Conservation (phyloP, 805 yeast genomes). For the Barnettozyma vustinii region DNA sequence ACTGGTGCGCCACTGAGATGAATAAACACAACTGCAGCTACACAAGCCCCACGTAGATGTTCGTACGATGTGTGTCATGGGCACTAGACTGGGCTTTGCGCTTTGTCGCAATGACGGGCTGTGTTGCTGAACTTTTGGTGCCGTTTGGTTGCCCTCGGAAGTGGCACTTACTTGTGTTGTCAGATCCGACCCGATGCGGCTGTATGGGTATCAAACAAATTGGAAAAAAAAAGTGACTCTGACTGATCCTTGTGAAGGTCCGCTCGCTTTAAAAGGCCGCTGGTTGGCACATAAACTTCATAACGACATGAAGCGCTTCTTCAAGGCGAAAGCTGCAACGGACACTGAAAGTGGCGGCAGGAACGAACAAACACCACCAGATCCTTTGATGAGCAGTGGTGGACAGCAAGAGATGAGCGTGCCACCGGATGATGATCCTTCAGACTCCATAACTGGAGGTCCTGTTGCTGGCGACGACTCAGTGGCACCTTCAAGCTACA, state of each 20-base stretch:
- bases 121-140: too few relatives aligned
- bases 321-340: neutral
- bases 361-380: neutral
- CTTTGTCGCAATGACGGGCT: too few relatives aligned
- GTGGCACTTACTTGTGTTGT: too few relatives aligned
- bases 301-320: conserved; percentile 1
- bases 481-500: conserved; percentile 8
- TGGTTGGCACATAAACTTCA: neutral
- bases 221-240: neutral
- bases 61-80: too few relatives aligned
- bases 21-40: neutral
- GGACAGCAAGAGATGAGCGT: neutral
- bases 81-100: too few relatives aligned
- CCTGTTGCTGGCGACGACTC: neutral
- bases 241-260: neutral
- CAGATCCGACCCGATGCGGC: neutral
- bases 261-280: neutral
- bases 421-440: neutral
- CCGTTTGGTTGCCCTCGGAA: neutral
- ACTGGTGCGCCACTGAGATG: conserved; percentile 22
- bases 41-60: too few relatives aligned
- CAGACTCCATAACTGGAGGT: neutral
- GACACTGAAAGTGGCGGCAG: neutral
- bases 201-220: neutral
- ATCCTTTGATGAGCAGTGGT: neutral